Base-by-base conservation (phyloP, 2,329 filamentous ascomycete species). In the Aspergillus unguis region DNA sequence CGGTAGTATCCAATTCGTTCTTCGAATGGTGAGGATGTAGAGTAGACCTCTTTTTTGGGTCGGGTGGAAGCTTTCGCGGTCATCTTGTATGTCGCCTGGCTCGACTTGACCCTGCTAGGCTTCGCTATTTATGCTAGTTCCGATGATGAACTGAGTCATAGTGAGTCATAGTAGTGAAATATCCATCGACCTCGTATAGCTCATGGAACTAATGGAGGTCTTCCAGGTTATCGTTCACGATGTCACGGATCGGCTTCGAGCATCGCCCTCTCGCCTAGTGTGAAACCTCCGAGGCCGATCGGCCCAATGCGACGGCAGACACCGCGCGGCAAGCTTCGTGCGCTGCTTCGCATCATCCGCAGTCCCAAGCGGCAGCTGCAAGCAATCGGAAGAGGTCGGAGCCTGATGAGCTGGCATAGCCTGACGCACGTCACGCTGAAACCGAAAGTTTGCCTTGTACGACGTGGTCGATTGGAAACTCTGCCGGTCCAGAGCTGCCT, bases 1-100 rank as follows among this genome's bases (percentile, higher is more conserved):
- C 71, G 70, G 52, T 72, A 70, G 49, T 73, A 71, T 31, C 70
- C 70, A 49, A 72, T 65, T 37, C 56, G 56, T 31, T 64, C 58
- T 50, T 74, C 71, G 55, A 65, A 72, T 5, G 69, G 70, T 4
- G 71, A 73, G 17, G 61, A 46, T 6, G 71, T 72, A 29, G 62
- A 62, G 54, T 67, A 67, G 52, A 63, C 62, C 40, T 56, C 54
- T 49, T 67, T 68, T 2, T n/a, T 17, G 37, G 41, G 27, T 27
- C 23, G 8, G 3, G 11, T 32, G 3, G 38, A 10, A 10, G 31
- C 23, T 23, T 36, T 11, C 10, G 45, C 33, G 23, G 41, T 25
- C 44, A 47, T 47, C 8, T 25, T 38, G 28, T 17, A 17, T 17
- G 17, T 32, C 17, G 29, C 17, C 25, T 25, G 6, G 47, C 10